phyloP scores from a whole-genome alignment of 2,329 filamentous ascomycete species.

The Colletotrichum zoysiae region DNA sequence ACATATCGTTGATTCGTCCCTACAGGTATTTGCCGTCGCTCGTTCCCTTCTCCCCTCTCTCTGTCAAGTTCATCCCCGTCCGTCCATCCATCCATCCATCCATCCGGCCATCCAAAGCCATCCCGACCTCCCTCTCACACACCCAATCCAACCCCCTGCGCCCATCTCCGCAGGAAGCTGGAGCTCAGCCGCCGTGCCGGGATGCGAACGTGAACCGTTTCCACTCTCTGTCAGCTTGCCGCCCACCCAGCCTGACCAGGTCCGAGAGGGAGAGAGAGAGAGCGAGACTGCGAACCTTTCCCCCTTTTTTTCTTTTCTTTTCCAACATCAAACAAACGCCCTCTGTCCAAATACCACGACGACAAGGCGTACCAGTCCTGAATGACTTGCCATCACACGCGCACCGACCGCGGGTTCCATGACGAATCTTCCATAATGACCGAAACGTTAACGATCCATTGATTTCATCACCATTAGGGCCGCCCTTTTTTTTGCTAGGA shows the following conservation, averaged over 20 bases:
- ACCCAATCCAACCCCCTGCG: too few species aligned
- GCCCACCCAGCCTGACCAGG: too few species aligned
- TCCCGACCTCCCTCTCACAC: too few species aligned
- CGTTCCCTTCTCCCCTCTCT: not conserved
- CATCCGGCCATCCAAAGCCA: not conserved
- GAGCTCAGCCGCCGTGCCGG: not conserved
- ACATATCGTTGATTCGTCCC: too few species aligned
- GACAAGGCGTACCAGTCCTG: not conserved
- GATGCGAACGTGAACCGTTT: not conserved
- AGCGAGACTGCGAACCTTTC: not conserved
- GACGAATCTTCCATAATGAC: constrained; percentile 8
- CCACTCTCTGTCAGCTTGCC: constrained; percentile 7
- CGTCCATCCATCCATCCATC: too few species aligned
- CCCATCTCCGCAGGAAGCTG: constrained; percentile 16
- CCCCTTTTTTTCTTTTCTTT: not conserved
- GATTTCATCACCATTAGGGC: not conserved
- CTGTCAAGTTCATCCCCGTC: not conserved
- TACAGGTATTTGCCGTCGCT: too few species aligned
- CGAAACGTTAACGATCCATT: constrained; percentile 17
- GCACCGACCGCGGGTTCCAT: not conserved
- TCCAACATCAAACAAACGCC: not conserved
- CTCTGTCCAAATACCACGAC: not conserved
- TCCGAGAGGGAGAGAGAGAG: too few species aligned
- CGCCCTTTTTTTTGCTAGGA: not conserved
- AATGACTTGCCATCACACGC: not conserved